Base-by-base conservation (phyloP, 73 alveolate species). In the Diophrys appendiculata region DNA sequence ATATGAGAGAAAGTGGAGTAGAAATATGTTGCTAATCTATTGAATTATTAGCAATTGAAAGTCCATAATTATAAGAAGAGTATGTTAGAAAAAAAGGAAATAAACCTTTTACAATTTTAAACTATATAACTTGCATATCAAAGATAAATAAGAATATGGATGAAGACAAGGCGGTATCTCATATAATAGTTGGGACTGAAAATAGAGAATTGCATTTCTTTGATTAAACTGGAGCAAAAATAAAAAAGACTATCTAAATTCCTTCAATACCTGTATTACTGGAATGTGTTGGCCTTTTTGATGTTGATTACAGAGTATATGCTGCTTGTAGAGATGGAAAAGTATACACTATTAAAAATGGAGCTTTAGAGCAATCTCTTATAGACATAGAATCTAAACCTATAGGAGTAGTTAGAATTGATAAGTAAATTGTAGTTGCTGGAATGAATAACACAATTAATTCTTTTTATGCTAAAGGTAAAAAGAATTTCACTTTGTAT, bases 301-400 rank as follows among this genome's bases (percentile, higher is more conserved):
- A 91, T 54, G 92, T 89, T 1, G 96, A 89, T 2, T 94, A 92
- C 91, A 91, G 91, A 82, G 65, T 96, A 34, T 77, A 82, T 65
- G 93, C 88, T 31, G 98, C 98, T 11, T 96, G 96, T 68, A 84
- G 99, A 79, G 96, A 93, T 65, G 95, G 98, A 65, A 92, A 80
- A 60, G 84, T 93, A 52, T 88, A 91, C 81, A 68, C 92, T 65
- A 68, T 93, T 73, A 92, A 90, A 75, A 89, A 92, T 80, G 97
- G 97, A 65, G 84, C 88, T 68, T 43, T 69, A 69, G 74, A 80
- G 68, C 87, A 84, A 32, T 65, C 22, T 33, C 81, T 87, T 34
- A 70, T 80, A 33, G 87, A 87, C 54, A 73, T 94, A 35, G 98
- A 96, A 56, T 92, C 98, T 8, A 88, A 91, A 76, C 94, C 96